Base-by-base conservation (phyloP, 768 basidiomycete genomes). In the Boletus sp. region DNA sequence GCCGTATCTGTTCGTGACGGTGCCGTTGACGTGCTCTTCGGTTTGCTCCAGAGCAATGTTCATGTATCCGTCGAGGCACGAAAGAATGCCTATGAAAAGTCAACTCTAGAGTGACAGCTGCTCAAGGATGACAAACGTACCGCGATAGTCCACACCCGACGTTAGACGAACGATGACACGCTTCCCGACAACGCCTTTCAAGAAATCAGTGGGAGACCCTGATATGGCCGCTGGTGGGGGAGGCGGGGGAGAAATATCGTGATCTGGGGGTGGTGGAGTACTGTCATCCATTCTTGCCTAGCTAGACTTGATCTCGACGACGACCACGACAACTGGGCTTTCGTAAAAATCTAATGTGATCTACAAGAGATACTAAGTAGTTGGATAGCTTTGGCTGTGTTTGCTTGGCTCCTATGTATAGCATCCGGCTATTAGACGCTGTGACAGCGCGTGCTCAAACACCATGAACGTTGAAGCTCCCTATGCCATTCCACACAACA, bases 21-120 rank as follows among this genome's bases (percentile, higher is more conserved):
- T 64, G 4, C 94, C 94, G 58, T 90, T 87, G 10, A 95, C 91
- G 70, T 94, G 85, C 72, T 99, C 97, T 73, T 97, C 93, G 4
- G 95, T 97, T 70, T 97, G 91, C 73, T 99, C 97, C 34, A 98
- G 74, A 14, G 93, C 97, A 47, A 98, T 96, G 74, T 98, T 98
- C 97, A 99, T 98, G 72, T 97, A 98, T 0, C 95, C 95, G 72
- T 98, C 97, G 23, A 98, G 80, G 66, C 97, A 98, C 4, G 93
- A 95, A 14, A 99, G 75, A 4, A 94, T 79, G 19, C 96, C 96
- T 98, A 6, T 11, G n/a, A 39, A 37, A 46, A 23, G 44, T 59
- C 29, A 47, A 30, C 33, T 27, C 27, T 14, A 17, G 32, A 27
- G 51, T 35, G 33, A 38, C 46, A 32, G 33, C 10, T 30, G 34